Conservation (phyloP, 225 moss, liverwort and hornwort genomes). For the Polytrichum formosum region DNA sequence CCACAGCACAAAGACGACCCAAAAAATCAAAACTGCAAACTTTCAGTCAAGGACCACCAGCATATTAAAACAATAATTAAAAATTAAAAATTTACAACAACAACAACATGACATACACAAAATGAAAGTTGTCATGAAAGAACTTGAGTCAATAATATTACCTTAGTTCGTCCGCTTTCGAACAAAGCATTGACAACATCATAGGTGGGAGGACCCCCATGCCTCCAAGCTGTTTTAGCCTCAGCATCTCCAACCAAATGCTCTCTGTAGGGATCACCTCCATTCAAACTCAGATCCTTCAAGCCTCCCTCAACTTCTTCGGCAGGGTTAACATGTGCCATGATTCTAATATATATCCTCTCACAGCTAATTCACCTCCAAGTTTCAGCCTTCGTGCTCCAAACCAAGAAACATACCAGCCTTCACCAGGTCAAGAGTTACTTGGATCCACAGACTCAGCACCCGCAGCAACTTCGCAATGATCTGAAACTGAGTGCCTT, state of each 20-base stretch:
- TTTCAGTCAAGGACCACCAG: background rate
- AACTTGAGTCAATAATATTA: background rate
- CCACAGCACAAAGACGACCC: too few species aligned
- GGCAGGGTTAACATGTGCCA: too few species aligned
- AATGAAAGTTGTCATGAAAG: background rate
- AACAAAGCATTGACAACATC: slow-evolving; percentile 53
- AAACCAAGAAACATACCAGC: too few species aligned
- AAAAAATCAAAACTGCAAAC: too few species aligned
- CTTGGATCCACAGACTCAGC: too few species aligned
- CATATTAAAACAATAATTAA: background rate
- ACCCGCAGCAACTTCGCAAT: too few species aligned
- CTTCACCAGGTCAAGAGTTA: too few species aligned
- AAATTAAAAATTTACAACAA: background rate
- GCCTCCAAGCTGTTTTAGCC: slow-evolving; percentile 59
- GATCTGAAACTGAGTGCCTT: too few species aligned
- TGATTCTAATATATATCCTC: too few species aligned
- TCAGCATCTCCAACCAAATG: slow-evolving; percentile 45
- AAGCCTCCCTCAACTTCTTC: too few species aligned
- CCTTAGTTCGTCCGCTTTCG: slow-evolving; percentile 59
- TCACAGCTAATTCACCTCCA: too few species aligned
- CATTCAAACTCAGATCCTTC: background rate
- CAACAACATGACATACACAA: background rate
- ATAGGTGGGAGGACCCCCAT: slow-evolving; percentile 61
- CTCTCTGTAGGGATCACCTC: slow-evolving; percentile 51
- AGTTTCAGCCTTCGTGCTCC: too few species aligned